These are phyloP conservation scores for Pythium pyrilobum DNA, from an alignment of 352 stramenopile species.

Conservation along the genomic window DNA sequence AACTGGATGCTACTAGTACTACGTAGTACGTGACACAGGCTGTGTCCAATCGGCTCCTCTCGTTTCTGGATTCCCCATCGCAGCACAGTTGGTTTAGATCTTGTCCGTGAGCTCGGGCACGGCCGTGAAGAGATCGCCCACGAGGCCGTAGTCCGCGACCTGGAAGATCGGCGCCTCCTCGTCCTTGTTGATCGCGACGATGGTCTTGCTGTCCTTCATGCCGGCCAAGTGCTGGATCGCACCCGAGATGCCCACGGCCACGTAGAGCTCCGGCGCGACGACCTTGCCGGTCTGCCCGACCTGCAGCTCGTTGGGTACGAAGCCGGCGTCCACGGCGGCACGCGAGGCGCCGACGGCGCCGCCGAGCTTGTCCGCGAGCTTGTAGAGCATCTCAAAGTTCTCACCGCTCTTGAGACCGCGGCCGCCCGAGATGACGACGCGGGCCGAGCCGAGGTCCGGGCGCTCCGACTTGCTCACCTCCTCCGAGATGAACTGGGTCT, in stretches of 20 bases:
- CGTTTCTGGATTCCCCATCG: too few relatives aligned
- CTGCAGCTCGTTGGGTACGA: slow-evolving; percentile 98
- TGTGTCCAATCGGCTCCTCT: too few relatives aligned
- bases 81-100: slow-evolving; percentile 87
- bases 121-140: slow-evolving; percentile 96
- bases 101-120: slow-evolving; percentile 98
- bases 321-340: slow-evolving; percentile 97
- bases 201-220: slow-evolving; percentile 99
- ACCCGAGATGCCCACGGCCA: slow-evolving; percentile 96
- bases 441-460: slow-evolving; percentile 92
- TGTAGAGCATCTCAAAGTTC: slow-evolving; percentile 98
- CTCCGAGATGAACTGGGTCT: slow-evolving; percentile 91
- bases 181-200: slow-evolving; percentile 99
- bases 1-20: too few relatives aligned
- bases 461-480: slow-evolving; percentile 94
- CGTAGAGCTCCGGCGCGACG: slow-evolving; percentile 96
- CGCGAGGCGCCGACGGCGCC: slow-evolving; percentile 96
- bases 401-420: slow-evolving; percentile 96
- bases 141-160: slow-evolving; percentile 98
- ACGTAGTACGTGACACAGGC: too few relatives aligned
- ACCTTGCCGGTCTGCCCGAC: slow-evolving; percentile 99
- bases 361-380: slow-evolving; percentile 96
- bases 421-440: slow-evolving; percentile 95
- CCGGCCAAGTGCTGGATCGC: slow-evolving; percentile 99
- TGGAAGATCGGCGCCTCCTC: slow-evolving; percentile 99